These are phyloP conservation scores for Datisca glomerata DNA, from an alignment of 306 rosid genomes.

Conservation along the genomic window DNA sequence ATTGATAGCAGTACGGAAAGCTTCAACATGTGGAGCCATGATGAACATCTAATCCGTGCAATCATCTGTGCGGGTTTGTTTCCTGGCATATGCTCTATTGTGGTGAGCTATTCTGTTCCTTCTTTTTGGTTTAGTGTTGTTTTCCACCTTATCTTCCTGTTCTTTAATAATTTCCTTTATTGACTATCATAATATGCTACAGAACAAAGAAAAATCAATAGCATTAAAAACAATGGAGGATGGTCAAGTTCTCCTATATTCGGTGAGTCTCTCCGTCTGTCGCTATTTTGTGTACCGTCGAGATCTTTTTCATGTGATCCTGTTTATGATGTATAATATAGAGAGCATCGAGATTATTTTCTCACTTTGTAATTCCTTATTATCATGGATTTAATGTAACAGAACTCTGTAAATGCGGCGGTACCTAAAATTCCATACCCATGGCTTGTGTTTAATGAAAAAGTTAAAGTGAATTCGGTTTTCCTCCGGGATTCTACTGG, in stretches of 20 bases:
- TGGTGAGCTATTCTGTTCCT: slow-evolving; percentile 39
- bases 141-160: not conserved
- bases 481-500: slow-evolving; percentile 92
- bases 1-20: slow-evolving; percentile 34
- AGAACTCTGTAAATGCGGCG: slow-evolving; percentile 80
- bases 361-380: slow-evolving; percentile 16
- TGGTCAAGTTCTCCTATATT: slow-evolving; percentile 55
- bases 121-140: not conserved
- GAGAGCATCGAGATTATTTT: slow-evolving; percentile 8
- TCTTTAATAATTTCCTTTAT: not conserved
- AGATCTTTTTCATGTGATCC: not conserved
- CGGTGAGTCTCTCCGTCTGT: slow-evolving; percentile 16
- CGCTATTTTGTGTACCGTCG: slow-evolving; percentile 6
- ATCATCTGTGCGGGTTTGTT: slow-evolving; percentile 71
- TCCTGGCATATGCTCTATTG: slow-evolving; percentile 89
- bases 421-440: slow-evolving; percentile 80
- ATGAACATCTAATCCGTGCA: slow-evolving; percentile 65
- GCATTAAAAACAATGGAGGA: slow-evolving; percentile 86
- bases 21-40: slow-evolving; percentile 52
- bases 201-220: slow-evolving; percentile 85
- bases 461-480: slow-evolving; percentile 88
- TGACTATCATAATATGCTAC: slow-evolving; percentile 20
- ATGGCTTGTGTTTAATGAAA: slow-evolving; percentile 93
- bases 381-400: slow-evolving; percentile 5
- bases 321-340: slow-evolving; percentile 13